Evolutionary conservation across 2,329 filamentous ascomycete species (phyloP).

Genomic region (Chrysosporium keratinophilum): DNA sequence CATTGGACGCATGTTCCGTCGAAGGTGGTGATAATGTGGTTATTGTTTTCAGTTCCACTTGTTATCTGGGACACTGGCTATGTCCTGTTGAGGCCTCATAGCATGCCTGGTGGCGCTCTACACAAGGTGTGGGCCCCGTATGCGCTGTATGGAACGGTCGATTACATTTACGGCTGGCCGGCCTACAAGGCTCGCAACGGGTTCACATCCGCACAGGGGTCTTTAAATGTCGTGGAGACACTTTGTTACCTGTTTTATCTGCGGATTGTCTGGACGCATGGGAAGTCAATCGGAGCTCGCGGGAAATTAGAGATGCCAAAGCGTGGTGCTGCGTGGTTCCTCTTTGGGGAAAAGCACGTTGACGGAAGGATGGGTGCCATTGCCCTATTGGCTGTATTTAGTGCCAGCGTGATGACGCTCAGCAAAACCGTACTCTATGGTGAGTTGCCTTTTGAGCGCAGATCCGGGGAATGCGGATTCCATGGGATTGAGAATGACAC

Average conservation of each 20-base stretch:
- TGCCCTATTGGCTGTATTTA: conserved; percentile 50
- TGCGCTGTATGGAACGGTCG: conserved; percentile 66
- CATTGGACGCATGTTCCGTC: conserved; percentile 51
- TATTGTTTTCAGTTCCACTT: conserved; percentile 62
- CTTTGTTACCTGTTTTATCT: conserved; percentile 55
- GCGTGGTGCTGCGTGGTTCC: conserved; percentile 5
- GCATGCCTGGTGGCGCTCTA: conserved; percentile 64
- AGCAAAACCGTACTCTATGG: conserved; percentile 60
- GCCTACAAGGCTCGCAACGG: conserved; percentile 58
- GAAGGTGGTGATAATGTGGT: conserved; percentile 56
- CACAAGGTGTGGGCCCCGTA: conserved; percentile 69
- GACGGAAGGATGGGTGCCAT: conserved; percentile 43
- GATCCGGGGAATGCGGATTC: not conserved
- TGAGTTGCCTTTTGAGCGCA: conserved; percentile 29
- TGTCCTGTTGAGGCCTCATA: conserved; percentile 66
- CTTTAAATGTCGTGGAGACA: conserved; percentile 60
- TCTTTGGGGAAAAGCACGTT: conserved; percentile 37
- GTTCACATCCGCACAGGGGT: conserved; percentile 66
- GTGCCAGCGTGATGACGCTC: conserved; percentile 52
- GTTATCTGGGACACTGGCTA: conserved; percentile 75
- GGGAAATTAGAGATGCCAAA: conserved; percentile 18
- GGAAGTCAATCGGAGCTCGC: conserved; percentile 21
- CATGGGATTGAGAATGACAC: not conserved
- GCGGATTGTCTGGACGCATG: conserved; percentile 41
- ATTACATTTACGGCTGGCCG: conserved; percentile 71